A percentile compares a stretch with the other conserved stretches of the same genome.
phyloP scores from a whole-genome alignment of 2,329 filamentous ascomycete species.

The Phialophora verrucosa region DNA sequence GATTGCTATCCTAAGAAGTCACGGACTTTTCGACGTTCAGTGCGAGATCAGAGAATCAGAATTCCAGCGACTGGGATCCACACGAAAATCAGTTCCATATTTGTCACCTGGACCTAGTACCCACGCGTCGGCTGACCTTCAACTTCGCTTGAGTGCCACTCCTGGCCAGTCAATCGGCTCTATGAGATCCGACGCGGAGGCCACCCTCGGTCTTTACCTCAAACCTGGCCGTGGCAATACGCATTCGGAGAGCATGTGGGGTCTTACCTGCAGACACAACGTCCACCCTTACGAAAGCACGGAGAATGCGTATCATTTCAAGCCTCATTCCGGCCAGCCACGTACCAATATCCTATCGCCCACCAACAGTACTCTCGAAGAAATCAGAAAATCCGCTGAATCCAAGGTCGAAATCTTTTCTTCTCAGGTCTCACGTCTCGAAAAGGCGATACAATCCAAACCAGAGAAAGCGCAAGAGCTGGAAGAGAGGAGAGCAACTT shows the following conservation, averaged over 20 bases:
- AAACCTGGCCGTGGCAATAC: conserved; percentile 10
- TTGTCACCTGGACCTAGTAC: not conserved
- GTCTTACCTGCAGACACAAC: conserved; percentile 15
- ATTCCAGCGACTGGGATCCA: not conserved
- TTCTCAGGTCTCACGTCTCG: not conserved
- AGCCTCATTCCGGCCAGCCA: not conserved
- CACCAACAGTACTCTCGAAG: not conserved
- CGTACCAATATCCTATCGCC: not conserved
- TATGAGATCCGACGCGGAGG: conserved; percentile 1
- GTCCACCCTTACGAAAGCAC: not conserved
- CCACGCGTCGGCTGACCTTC: not conserved
- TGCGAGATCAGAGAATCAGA: conserved; percentile 1
- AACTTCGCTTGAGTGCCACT: conserved; percentile 5
- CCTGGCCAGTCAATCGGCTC: conserved; percentile 14
- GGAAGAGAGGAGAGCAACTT: not conserved
- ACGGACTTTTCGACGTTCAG: not conserved
- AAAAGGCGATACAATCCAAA: not conserved
- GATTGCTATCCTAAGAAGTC: not conserved
- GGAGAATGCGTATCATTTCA: not conserved
- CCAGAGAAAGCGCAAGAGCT: not conserved
- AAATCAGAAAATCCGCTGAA: not conserved
- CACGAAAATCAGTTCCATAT: not conserved
- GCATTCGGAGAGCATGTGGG: conserved; percentile 6
- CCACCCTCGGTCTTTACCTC: conserved; percentile 14
- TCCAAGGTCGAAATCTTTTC: not conserved